Base-by-base conservation (phyloP, 371 early-diverging fungal species). In the Zychaea mexicana region DNA sequence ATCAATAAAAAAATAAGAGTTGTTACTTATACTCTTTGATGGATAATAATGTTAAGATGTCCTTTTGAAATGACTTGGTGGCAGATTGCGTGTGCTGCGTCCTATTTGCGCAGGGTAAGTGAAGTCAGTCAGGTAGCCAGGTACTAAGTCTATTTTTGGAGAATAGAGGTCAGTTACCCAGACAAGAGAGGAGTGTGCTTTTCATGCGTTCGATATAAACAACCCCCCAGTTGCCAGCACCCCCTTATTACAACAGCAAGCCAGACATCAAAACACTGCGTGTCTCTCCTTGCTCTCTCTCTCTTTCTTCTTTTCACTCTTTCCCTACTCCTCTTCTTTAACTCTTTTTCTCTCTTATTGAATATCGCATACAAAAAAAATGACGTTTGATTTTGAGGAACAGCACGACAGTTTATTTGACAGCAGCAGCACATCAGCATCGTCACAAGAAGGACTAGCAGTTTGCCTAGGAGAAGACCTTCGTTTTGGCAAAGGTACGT, bases 361-460 rank as follows among this genome's bases (percentile, higher is more conserved):
- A 12, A 42, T 12, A 42, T 42, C 0, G 12, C 33, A 33, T 42
- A 12, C n/a, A 17, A 42, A 13, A 33, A 33, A 33, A 8, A 77
- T 77, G 77, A 73, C 77, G 15, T 77, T 73, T 66, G 77, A 77
- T 38, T 77, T 77, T 71, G 77, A 77, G 64, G 77, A 77, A 57
- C 42, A 62, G 32, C 62, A 60, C 26, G 74, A 70, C 13, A 64
- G 67, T 55, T 57, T 77, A 36, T 62, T 77, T 52, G 69, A 73
- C 19, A 62, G 49, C 8, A 56, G 55, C 24, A 55, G 68, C 7
- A 57, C 60, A 12, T 70, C 33, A 12, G 10, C 24, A 22, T 49
- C 49, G n/a, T 24, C 19, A 49, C 22, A 19, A 22, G 49, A 73
- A 24, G 67, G 71, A n/a, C 49, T 77, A 49, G 68, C 64, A 3